Conservation (phyloP, 768 basidiomycete genomes). For the Mycena capillaripes region DNA sequence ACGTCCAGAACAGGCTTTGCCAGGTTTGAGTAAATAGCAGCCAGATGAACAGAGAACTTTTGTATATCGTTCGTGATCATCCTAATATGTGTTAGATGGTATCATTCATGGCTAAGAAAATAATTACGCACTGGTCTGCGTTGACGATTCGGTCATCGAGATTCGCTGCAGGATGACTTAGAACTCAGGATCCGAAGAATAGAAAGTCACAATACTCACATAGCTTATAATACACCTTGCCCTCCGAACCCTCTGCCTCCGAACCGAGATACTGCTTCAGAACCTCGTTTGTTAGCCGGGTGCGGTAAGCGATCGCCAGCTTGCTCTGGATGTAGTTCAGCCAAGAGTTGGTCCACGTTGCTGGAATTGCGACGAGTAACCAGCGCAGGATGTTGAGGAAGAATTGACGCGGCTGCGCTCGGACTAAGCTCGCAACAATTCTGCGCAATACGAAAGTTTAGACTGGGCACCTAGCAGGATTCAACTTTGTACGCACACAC, state of each 20-base stretch:
- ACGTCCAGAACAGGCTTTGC: conserved; percentile 95
- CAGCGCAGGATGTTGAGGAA: conserved; percentile 89
- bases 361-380: conserved; percentile 93
- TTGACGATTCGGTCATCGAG: conserved; percentile 97
- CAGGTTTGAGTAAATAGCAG: conserved; percentile 94
- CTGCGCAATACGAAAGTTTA: conserved; percentile 51
- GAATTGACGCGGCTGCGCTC: conserved; percentile 85
- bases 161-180: conserved; percentile 69
- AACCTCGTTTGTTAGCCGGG: conserved; percentile 86
- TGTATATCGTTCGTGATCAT: conserved; percentile 98
- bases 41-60: conserved; percentile 90
- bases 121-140: conserved; percentile 83
- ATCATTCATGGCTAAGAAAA: conserved; percentile 6
- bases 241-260: conserved; percentile 71
- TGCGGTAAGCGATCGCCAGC: conserved; percentile 89
- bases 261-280: conserved; percentile 89
- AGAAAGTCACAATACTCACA: conserved; percentile 62
- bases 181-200: not conserved
- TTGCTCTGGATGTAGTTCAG: conserved; percentile 95
- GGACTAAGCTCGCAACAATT: conserved; percentile 95
- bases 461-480: not conserved
- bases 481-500: conserved; percentile 69
- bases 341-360: conserved; percentile 95
- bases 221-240: conserved; percentile 95
- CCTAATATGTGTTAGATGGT: conserved; percentile 53